Conservation (phyloP, 1,284 basidiomycete genomes). For the Chalciporus sp. region DNA sequence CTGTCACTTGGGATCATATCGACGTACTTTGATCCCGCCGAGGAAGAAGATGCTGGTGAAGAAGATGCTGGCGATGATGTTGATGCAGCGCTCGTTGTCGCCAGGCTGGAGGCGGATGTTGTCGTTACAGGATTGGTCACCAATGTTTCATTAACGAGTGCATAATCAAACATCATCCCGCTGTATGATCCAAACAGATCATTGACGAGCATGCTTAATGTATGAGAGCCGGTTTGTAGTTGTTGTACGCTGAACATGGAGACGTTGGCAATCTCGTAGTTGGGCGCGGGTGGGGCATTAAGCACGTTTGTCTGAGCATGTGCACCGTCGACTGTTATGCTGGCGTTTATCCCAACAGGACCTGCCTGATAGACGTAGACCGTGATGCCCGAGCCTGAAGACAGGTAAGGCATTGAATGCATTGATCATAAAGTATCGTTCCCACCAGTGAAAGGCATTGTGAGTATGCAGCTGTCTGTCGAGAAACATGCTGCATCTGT, state of each 20-base stretch:
- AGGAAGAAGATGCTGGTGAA: not conserved
- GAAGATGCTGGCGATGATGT: constrained; percentile 2
- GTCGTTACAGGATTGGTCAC: constrained; percentile 7
- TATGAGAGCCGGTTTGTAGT: constrained; percentile 17
- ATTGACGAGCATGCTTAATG: constrained; percentile 15
- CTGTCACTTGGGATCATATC: not conserved
- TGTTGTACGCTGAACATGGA: constrained; percentile 26
- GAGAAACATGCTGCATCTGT: constrained; percentile 25
- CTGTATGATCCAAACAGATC: constrained; percentile 21
- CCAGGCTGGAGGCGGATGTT: not conserved
- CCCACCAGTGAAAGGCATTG: constrained; percentile 26
- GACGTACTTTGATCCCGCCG: constrained; percentile 16
- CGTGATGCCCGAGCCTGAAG: constrained; percentile 23
- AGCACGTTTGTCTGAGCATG: constrained; percentile 15
- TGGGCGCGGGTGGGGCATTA: constrained; percentile 18
- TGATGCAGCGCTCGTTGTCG: not conserved
- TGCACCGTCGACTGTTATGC: constrained; percentile 16
- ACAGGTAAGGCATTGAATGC: not conserved
- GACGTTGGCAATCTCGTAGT: constrained; percentile 23
- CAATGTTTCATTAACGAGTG: constrained; percentile 21
- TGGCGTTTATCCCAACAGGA: constrained; percentile 27
- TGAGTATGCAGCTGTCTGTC: constrained; percentile 20
- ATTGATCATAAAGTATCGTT: not conserved
- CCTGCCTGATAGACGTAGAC: constrained; percentile 25
- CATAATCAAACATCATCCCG: constrained; percentile 32